Percentiles rank a stretch among this genome's conserved stretches.
Conservation (phyloP, 306 rosid species). For the Senna siamea region DNA sequence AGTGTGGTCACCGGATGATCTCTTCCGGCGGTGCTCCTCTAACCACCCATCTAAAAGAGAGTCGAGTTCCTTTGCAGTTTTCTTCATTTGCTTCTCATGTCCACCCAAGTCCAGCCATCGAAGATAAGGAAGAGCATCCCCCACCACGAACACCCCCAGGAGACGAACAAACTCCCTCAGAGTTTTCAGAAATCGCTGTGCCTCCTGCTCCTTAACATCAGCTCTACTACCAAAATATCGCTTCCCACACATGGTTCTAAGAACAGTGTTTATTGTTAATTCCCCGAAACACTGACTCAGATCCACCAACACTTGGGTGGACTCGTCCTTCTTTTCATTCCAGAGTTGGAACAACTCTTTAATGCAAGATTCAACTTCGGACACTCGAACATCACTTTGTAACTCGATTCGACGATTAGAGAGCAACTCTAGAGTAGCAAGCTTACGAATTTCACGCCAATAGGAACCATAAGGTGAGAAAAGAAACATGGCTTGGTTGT, state of each 20-base stretch:
- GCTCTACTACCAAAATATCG: conserved; percentile 24
- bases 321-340: conserved; percentile 9
- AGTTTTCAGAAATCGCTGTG: conserved; percentile 17
- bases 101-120: conserved; percentile 52
- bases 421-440: conserved; percentile 42
- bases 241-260: conserved; percentile 44
- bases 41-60: conserved; percentile 19
- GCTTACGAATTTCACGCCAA: conserved; percentile 52
- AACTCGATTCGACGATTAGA: conserved; percentile 50
- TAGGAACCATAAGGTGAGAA: conserved; percentile 43
- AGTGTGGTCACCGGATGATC: not conserved
- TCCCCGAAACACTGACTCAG: conserved; percentile 52
- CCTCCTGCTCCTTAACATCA: not conserved
- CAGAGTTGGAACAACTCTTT: conserved; percentile 40
- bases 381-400: conserved; percentile 34
- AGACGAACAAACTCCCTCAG: conserved; percentile 32
- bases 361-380: conserved; percentile 36
- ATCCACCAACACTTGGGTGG: conserved; percentile 30
- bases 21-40: conserved; percentile 39
- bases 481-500: conserved; percentile 50
- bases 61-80: conserved; percentile 42
- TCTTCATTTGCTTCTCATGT: conserved; percentile 47
- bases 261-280: conserved; percentile 43
- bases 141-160: conserved; percentile 38
- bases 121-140: conserved; percentile 52